These are phyloP conservation scores for Hericium alpestre DNA, from an alignment of 768 basidiomycete genomes.

Conservation along the genomic window DNA sequence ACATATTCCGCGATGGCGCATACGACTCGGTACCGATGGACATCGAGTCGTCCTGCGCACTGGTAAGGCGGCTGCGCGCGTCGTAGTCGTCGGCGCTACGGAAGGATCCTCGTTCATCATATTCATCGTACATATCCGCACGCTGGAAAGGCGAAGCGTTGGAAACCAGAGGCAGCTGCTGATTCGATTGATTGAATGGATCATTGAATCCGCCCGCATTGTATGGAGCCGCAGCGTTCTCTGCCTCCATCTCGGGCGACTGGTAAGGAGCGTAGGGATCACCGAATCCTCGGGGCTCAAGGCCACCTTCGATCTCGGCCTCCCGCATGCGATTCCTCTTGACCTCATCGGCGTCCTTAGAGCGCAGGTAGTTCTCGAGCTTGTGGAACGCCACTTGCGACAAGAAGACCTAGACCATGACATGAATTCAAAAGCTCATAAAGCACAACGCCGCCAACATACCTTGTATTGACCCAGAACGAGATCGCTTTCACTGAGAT, in stretches of 20 bases:
- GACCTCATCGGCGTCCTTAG: slow-evolving; percentile 76
- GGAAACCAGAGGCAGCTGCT: slow-evolving; percentile 73
- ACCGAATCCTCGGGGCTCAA: slow-evolving; percentile 39
- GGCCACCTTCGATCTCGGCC: slow-evolving; percentile 61
- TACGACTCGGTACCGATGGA: slow-evolving; percentile 90
- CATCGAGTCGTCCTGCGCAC: slow-evolving; percentile 63
- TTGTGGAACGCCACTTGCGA: slow-evolving; percentile 77
- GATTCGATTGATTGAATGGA: slow-evolving; percentile 48
- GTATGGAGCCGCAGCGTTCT: slow-evolving; percentile 26
- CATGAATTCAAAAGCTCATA: background rate
- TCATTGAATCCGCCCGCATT: slow-evolving; percentile 35
- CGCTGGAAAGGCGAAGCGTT: slow-evolving; percentile 78
- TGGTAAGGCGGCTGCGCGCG: slow-evolving; percentile 66
- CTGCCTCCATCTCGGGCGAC: slow-evolving; percentile 35
- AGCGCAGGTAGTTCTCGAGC: slow-evolving; percentile 80
- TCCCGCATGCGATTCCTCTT: slow-evolving; percentile 72
- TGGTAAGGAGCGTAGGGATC: slow-evolving; percentile 78
- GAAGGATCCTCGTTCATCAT: slow-evolving; percentile 64
- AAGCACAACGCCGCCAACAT: slow-evolving; percentile 12
- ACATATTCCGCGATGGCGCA: slow-evolving; percentile 93
- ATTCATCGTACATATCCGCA: slow-evolving; percentile 65
- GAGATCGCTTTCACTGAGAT: slow-evolving; percentile 57
- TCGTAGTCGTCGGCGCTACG: slow-evolving; percentile 70
- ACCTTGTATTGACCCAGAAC: slow-evolving; percentile 83
- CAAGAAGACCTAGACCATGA: slow-evolving; percentile 65